phyloP scores from a whole-genome alignment of 306 rosid species.

The Alnus rubra region DNA sequence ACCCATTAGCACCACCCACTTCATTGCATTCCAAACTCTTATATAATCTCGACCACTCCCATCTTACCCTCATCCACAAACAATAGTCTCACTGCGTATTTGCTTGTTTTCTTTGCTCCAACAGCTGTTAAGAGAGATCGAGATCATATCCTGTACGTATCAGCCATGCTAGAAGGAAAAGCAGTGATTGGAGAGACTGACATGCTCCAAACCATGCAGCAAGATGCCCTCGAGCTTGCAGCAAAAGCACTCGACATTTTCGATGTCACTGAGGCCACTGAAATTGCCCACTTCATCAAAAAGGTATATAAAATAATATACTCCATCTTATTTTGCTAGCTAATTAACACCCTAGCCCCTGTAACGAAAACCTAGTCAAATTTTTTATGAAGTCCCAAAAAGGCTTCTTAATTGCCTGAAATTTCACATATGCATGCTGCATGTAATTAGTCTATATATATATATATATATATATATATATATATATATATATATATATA shows the following conservation, averaged over 20 bases:
- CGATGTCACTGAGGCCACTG: slow-evolving; percentile 82
- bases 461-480: too few relatives aligned
- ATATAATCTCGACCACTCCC: slow-evolving; percentile 10
- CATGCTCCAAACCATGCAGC: slow-evolving; percentile 82
- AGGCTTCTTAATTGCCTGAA: neutral
- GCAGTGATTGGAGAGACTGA: slow-evolving; percentile 84
- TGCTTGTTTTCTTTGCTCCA: neutral
- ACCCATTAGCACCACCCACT: neutral
- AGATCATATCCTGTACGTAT: neutral
- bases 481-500: too few relatives aligned
- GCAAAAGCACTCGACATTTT: slow-evolving; percentile 83
- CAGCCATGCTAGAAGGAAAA: slow-evolving; percentile 80
- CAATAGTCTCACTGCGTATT: neutral
- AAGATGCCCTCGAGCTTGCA: slow-evolving; percentile 66
- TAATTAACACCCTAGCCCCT: too few relatives aligned
- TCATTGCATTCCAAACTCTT: neutral
- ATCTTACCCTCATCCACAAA: slow-evolving; percentile 15
- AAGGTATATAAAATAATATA: slow-evolving; percentile 32
- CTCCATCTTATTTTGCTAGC: too few relatives aligned
- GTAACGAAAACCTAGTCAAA: neutral
- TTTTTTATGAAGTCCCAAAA: neutral
- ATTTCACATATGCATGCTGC: neutral
- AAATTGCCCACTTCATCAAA: slow-evolving; percentile 80
- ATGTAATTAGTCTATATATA: too few relatives aligned
- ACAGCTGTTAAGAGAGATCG: too few relatives aligned